Evolutionary conservation across 2,329 filamentous ascomycete genomes (phyloP).

Genomic region (Corynespora cassiicola): DNA sequence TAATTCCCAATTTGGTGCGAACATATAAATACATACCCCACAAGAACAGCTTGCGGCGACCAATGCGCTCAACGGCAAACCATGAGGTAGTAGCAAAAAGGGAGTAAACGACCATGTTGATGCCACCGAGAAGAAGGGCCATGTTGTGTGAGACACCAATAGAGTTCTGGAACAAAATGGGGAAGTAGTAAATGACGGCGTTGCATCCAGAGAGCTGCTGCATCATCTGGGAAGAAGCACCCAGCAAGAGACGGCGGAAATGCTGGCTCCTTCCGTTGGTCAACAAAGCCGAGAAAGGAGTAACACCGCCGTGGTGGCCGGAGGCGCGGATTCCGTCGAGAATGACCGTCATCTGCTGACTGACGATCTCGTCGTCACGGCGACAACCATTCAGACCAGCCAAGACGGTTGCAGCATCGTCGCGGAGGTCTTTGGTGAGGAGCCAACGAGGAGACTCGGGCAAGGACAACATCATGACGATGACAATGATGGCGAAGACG

Average conservation of each 20-base stretch:
- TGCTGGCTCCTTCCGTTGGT: constrained; percentile 69
- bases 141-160: constrained; percentile 56
- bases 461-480: constrained; percentile 42
- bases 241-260: constrained; percentile 67
- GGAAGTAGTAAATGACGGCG: constrained; percentile 54
- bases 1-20: too few species aligned
- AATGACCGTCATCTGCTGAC: constrained; percentile 67
- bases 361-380: constrained; percentile 61
- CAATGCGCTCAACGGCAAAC: constrained; percentile 70
- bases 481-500: constrained; percentile 50
- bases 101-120: constrained; percentile 63
- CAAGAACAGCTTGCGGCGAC: constrained; percentile 52
- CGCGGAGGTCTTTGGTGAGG: constrained; percentile 44
- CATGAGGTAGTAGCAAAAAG: constrained; percentile 66
- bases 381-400: constrained; percentile 55
- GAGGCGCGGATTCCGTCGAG: constrained; percentile 57
- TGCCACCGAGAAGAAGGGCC: constrained; percentile 53
- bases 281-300: constrained; percentile 58
- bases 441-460: constrained; percentile 42
- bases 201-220: constrained; percentile 58
- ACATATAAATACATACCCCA: too few species aligned
- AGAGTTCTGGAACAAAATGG: constrained; percentile 54
- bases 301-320: constrained; percentile 43
- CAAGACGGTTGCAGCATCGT: constrained; percentile 56
- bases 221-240: constrained; percentile 66